These are phyloP conservation scores for Plantago major DNA, from an alignment of 257 asterid genomes.

Conservation along the genomic window DNA sequence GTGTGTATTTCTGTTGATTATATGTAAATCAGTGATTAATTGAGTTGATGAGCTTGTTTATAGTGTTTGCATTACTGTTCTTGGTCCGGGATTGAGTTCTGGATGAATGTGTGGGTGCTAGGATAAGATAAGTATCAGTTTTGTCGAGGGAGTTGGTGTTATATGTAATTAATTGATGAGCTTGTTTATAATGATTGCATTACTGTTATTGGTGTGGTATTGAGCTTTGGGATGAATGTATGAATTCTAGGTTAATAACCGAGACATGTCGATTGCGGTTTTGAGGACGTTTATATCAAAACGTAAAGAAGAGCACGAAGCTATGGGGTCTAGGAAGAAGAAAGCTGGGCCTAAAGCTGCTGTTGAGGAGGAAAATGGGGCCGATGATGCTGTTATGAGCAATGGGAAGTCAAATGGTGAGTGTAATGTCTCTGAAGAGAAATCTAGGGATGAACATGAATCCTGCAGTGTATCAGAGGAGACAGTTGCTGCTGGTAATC, in stretches of 20 bases:
- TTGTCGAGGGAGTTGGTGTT: no score
- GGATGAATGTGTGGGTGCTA: no score
- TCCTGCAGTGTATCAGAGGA: slow-evolving; percentile 37
- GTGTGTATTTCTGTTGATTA: no score
- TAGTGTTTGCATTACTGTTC: no score
- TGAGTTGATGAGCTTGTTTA: no score
- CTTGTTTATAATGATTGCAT: no score
- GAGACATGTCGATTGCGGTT: slow-evolving; percentile 96
- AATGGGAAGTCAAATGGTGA: slow-evolving; percentile 43
- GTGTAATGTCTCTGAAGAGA: slow-evolving; percentile 38
- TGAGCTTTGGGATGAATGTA: slow-evolving; percentile 20
- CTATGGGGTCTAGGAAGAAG: slow-evolving; percentile 37
- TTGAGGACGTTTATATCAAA: slow-evolving; percentile 71
- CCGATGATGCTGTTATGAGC: slow-evolving; percentile 26
- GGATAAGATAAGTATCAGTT: no score
- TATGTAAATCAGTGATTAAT: no score
- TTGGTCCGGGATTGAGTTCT: no score
- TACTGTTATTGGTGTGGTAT: no score
- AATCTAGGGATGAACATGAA: slow-evolving; percentile 33
- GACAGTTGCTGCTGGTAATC: slow-evolving; percentile 22
- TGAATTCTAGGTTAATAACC: slow-evolving; percentile 70
- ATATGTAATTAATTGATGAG: no score
- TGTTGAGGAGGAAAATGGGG: slow-evolving; percentile 24
- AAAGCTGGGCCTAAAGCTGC: slow-evolving; percentile 40
- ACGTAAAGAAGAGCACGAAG: slow-evolving; percentile 66